Evolutionary conservation across 768 basidiomycete species (phyloP).

Genomic region (Paxillus rubicundulus): DNA sequence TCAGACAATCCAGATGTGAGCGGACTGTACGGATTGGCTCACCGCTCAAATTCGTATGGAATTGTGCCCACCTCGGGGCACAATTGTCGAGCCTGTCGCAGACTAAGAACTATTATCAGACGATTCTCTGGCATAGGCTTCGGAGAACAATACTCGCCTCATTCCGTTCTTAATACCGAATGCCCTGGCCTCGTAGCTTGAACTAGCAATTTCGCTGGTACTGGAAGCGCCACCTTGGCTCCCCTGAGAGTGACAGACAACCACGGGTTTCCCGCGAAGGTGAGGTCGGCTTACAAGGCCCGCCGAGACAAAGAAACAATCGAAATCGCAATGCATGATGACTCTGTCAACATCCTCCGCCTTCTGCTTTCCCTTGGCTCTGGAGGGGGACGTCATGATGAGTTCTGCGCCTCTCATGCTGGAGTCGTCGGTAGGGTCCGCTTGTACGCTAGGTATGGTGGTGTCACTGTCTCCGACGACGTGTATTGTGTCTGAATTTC

Average conservation of each 20-base stretch:
- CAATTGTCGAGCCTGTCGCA: constrained; percentile 75
- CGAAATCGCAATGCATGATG: constrained; percentile 94
- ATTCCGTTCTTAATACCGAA: constrained; percentile 93
- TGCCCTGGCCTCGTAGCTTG: constrained; percentile 88
- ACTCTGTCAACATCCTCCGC: constrained; percentile 52
- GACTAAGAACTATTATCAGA: constrained; percentile 38
- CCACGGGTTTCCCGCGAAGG: constrained; percentile 82
- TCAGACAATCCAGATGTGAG: not conserved
- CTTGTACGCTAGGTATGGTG: not conserved
- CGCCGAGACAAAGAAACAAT: constrained; percentile 96
- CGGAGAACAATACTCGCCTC: constrained; percentile 54
- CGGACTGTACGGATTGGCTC: constrained; percentile 18
- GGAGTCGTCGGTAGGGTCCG: constrained; percentile 23
- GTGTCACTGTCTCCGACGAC: not conserved
- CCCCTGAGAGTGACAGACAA: constrained; percentile 94
- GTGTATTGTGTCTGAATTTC: constrained; percentile 11
- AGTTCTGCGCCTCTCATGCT: constrained; percentile 57
- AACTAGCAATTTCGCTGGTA: constrained; percentile 93
- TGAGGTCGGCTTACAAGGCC: constrained; percentile 78
- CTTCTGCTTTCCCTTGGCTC: constrained; percentile 51
- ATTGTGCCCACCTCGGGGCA: constrained; percentile 75
- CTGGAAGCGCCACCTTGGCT: constrained; percentile 67
- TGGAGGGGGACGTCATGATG: constrained; percentile 46
- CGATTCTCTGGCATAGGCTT: not conserved
- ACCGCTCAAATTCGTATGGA: constrained; percentile 93